These are phyloP conservation scores for Hymenoscyphus occultus DNA, from an alignment of 2,329 filamentous ascomycete species.

Conservation along the genomic window DNA sequence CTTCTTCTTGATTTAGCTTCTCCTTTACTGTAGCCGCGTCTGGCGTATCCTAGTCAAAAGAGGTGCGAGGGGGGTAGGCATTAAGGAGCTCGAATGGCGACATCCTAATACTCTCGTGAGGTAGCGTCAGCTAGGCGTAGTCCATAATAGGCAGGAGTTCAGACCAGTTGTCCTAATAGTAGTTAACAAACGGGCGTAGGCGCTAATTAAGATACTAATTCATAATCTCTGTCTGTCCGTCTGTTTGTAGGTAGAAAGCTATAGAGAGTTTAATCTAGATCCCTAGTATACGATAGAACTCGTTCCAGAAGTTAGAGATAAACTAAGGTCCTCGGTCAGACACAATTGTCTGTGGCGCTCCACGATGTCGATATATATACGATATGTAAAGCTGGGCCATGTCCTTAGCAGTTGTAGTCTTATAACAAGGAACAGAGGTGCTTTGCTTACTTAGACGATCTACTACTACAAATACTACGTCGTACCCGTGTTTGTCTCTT, in stretches of 20 bases:
- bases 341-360: not conserved
- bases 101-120: too few relatives aligned
- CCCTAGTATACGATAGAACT: not conserved
- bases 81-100: too few relatives aligned
- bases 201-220: conserved; percentile 4
- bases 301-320: not conserved
- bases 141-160: conserved; percentile 21
- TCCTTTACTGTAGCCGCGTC: too few relatives aligned
- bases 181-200: conserved; percentile 20
- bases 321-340: not conserved
- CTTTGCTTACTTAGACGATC: too few relatives aligned
- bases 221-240: too few relatives aligned
- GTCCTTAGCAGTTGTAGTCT: not conserved
- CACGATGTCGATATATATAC: not conserved
- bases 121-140: conserved; percentile 5
- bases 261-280: too few relatives aligned
- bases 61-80: too few relatives aligned
- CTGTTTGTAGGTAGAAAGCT: too few relatives aligned
- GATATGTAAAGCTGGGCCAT: not conserved
- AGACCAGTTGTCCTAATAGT: conserved; percentile 25
- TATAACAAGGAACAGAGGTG: not conserved
- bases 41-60: too few relatives aligned
- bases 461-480: too few relatives aligned
- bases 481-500: too few relatives aligned
- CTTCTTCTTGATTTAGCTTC: too few relatives aligned